Evolutionary conservation across 2,329 filamentous ascomycete genomes (phyloP), one percentile per base, ranked within the genome.

Genomic region (Pleoardoris graminearum): DNA sequence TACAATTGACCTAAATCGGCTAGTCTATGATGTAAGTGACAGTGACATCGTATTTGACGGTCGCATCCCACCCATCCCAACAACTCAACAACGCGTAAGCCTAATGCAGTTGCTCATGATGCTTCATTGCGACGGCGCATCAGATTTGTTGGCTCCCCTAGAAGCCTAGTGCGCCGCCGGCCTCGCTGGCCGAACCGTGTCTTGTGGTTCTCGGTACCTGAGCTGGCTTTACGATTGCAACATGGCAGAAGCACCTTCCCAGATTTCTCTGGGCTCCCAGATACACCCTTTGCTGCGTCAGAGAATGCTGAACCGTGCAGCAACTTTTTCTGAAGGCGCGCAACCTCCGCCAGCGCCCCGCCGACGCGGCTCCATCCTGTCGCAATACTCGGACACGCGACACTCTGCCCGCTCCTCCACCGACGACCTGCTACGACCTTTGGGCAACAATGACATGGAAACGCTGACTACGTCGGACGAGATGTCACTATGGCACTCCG

Each of bases 291-390:
- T 63, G 19, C 58, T 72, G 14, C 68, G 69, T 45, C 68, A 72
- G 55, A 67, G 59, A 36, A 70, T 71, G 67, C 38, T 71, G 62
- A 72, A 65, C 27, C 70, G 71, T 48, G 68, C 71, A 21, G 62
- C 69, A 14, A 70, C 69, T 21, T 67, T 72, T 37, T 56, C 63
- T 32, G 70, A 73, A 57, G 67, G 68, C 38, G 61, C 55, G 23
- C 63, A 56, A 41, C 53, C 58, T 41, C 55, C 57, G 25, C 54
- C 62, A 30, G 53, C 56, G 19, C 44, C 57, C 45, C 82, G 84
- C 23, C 83, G 90, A 49, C 83, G 89, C 56, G 90, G 88, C 75
- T 94, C 90, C 30, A 85, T 85, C 42, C 83, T 95, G 57, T 94
- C 90, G 23, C 89, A 92, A 64, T 86, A 82, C 63, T 89, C 88